A percentile compares a stretch with the other conserved stretches of the same genome.
Conservation (phyloP, 169 alveolate species). For the Eimeria sp. region DNA sequence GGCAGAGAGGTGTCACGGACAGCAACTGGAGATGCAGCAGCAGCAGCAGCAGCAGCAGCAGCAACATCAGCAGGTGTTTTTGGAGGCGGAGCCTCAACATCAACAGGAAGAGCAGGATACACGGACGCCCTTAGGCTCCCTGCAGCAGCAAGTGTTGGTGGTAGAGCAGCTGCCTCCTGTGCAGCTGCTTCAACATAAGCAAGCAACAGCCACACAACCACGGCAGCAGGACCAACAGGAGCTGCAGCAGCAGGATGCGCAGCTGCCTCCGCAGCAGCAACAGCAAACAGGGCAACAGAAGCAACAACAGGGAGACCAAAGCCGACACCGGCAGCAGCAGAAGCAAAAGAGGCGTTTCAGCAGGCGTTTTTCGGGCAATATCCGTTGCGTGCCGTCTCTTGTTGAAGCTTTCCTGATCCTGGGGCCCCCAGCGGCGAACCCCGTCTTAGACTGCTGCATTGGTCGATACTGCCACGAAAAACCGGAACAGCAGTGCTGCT, state of each 20-base stretch:
- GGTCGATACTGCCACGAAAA: conserved; percentile 28
- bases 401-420: conserved; percentile 46
- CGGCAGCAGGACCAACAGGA: conserved; percentile 3
- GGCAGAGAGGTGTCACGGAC: conserved; percentile 54
- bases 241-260: neutral
- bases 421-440: conserved; percentile 41
- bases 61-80: neutral
- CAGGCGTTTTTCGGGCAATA: neutral
- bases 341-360: conserved; percentile 3
- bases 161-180: neutral
- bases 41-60: neutral
- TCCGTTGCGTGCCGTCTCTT: conserved; percentile 52
- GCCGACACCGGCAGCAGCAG: neutral
- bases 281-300: neutral
- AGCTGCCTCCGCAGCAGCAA: neutral
- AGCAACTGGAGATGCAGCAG: conserved; percentile 18
- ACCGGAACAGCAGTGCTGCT: conserved; percentile 16
- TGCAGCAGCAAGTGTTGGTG: neutral
- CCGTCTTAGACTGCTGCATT: conserved; percentile 46
- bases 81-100: conserved; percentile 5
- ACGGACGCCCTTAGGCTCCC: neutral
- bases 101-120: neutral
- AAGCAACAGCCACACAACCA: neutral
- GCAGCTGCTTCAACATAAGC: conserved; percentile 24
- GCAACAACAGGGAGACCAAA: neutral